phyloP scores from a whole-genome alignment of 2,329 filamentous ascomycete genomes.

The Fusarium vanettenii region DNA sequence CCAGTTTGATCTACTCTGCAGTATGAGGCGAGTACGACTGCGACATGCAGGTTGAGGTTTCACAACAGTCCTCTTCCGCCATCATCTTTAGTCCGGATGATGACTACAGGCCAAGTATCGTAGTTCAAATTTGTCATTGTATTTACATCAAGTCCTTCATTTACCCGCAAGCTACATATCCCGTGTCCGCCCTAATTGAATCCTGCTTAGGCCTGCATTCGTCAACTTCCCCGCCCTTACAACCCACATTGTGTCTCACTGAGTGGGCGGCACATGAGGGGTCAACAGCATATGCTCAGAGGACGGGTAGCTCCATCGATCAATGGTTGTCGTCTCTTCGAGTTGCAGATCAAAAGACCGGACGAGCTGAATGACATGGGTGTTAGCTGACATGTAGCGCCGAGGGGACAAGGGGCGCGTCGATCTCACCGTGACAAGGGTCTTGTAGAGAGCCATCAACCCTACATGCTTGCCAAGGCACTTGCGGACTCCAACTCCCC shows the following conservation, averaged over 20 bases:
- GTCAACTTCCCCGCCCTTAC: not conserved
- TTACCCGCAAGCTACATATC: not conserved
- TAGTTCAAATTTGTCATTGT: not conserved
- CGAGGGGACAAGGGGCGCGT: not conserved
- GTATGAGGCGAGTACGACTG: not conserved
- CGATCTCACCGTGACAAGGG: not conserved
- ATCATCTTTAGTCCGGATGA: not conserved
- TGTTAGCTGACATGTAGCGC: not conserved
- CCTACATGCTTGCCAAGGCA: not conserved
- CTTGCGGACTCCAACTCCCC: not conserved
- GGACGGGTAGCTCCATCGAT: not conserved
- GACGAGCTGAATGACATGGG: not conserved
- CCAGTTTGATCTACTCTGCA: not conserved
- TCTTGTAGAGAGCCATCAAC: not conserved
- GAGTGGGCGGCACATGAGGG: not conserved
- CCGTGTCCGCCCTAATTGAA: not conserved
- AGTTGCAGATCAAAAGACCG: not conserved
- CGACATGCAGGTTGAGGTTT: not conserved
- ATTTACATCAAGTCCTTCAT: not conserved
- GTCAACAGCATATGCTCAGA: not conserved
- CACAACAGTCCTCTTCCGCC: not conserved
- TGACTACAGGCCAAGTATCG: not conserved
- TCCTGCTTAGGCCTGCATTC: not conserved
- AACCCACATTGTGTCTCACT: not conserved
- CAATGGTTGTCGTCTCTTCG: not conserved